These are phyloP conservation scores for Venturia nashicola DNA, from an alignment of 2,329 filamentous ascomycete species.

Conservation along the genomic window DNA sequence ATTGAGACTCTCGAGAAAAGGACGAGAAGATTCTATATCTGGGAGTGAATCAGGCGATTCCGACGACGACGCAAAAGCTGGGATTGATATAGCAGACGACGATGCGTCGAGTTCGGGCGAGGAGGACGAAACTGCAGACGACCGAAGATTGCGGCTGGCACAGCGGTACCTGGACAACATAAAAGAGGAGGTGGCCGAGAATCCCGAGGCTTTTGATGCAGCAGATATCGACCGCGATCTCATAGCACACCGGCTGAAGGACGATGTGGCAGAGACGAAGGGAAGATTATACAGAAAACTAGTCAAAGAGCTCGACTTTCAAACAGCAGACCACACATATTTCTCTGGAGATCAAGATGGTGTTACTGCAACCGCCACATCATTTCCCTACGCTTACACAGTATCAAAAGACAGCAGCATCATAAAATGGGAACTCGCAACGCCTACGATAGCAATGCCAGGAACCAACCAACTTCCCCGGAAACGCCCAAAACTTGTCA, in stretches of 20 bases:
- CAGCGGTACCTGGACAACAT: conserved; percentile 91
- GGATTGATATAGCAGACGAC: conserved; percentile 16
- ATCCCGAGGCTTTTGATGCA: conserved; percentile 82
- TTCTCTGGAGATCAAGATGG: conserved; percentile 69
- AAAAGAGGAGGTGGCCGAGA: conserved; percentile 51
- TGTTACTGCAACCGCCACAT: conserved; percentile 69
- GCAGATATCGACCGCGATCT: conserved; percentile 86
- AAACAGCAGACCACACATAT: conserved; percentile 52
- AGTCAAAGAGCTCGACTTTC: conserved; percentile 59
- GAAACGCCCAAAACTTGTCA: conserved; percentile 42
- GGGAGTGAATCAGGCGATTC: conserved; percentile 62
- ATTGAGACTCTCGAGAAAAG: conserved; percentile 12
- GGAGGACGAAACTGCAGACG: conserved; percentile 78
- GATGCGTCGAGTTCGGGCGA: conserved; percentile 49
- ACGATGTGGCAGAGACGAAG: conserved; percentile 86
- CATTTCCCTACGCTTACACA: conserved; percentile 74
- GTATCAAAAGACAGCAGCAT: conserved; percentile 74
- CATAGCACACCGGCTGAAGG: conserved; percentile 78
- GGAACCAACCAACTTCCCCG: conserved; percentile 37
- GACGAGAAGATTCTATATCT: conserved; percentile 70
- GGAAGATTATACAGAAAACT: conserved; percentile 78
- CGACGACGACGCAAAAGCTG: conserved; percentile 38
- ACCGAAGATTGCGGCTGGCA: conserved; percentile 73
- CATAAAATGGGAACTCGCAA: conserved; percentile 81
- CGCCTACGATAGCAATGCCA: conserved; percentile 34